phyloP scores from a whole-genome alignment of 768 basidiomycete genomes.

The Lactarius hatsudake region DNA sequence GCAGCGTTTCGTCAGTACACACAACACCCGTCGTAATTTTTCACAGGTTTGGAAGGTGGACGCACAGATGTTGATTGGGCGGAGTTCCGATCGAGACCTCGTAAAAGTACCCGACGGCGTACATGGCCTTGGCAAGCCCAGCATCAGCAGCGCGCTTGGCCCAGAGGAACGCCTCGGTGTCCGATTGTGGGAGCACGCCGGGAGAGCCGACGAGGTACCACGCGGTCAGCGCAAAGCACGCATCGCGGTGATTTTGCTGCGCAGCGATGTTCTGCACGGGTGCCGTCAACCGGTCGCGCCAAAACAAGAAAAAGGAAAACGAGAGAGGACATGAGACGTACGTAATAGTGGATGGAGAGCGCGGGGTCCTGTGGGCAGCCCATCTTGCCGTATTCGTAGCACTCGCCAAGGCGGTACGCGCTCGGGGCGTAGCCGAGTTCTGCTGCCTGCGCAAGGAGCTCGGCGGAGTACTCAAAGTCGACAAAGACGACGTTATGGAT shows the following conservation, averaged over 20 bases:
- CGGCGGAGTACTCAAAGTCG: conserved; percentile 92
- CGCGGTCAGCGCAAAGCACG: conserved; percentile 96
- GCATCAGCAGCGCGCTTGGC: conserved; percentile 92
- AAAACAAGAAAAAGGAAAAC: not conserved
- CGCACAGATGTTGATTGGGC: conserved; percentile 64
- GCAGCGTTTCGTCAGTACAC: not conserved
- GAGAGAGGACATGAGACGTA: conserved; percentile 43
- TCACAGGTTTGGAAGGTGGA: conserved; percentile 22
- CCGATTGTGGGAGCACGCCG: conserved; percentile 95
- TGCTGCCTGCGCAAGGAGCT: conserved; percentile 90
- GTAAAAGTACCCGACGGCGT: conserved; percentile 95
- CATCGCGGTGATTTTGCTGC: conserved; percentile 94
- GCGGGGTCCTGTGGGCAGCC: conserved; percentile 97
- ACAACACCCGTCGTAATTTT: not conserved
- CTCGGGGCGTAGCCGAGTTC: conserved; percentile 96
- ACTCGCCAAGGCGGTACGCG: conserved; percentile 93
- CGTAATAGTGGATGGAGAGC: conserved; percentile 97
- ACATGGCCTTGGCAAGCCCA: conserved; percentile 93
- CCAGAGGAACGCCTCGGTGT: conserved; percentile 98
- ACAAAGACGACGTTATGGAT: conserved; percentile 97
- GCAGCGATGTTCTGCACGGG: conserved; percentile 86
- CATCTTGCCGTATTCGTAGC: conserved; percentile 99
- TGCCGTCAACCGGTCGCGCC: not conserved
- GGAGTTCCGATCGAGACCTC: conserved; percentile 90
- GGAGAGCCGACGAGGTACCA: conserved; percentile 99